phyloP scores from a whole-genome alignment of 371 early-diverging fungal species.

The Mucor mucedo region DNA sequence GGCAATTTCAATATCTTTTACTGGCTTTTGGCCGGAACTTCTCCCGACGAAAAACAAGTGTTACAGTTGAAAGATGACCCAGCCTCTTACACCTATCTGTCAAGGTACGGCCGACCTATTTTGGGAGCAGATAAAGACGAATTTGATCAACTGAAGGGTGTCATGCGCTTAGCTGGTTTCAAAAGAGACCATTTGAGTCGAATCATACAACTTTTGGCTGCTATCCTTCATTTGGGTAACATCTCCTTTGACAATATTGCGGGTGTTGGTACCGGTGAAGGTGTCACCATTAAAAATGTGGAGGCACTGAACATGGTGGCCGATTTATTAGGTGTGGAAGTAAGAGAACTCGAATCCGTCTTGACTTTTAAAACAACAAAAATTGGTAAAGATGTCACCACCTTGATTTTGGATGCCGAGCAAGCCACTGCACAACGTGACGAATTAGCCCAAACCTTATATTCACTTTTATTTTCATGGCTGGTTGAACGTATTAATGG shows the following conservation, averaged over 20 bases:
- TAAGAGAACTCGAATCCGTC: slow-evolving; percentile 59
- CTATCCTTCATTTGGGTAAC: slow-evolving; percentile 77
- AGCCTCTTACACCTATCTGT: slow-evolving; percentile 13
- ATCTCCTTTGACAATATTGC: slow-evolving; percentile 59
- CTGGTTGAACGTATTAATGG: slow-evolving; percentile 29
- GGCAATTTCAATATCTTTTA: slow-evolving; percentile 94
- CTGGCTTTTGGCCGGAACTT: slow-evolving; percentile 65
- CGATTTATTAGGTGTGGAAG: slow-evolving; percentile 73
- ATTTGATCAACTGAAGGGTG: slow-evolving; percentile 73
- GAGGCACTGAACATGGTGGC: slow-evolving; percentile 69
- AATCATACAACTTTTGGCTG: slow-evolving; percentile 68
- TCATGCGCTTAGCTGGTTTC: slow-evolving; percentile 83
- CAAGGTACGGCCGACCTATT: slow-evolving; percentile 35
- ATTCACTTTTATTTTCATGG: slow-evolving; percentile 34
- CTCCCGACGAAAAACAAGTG: slow-evolving; percentile 38
- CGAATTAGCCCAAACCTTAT: slow-evolving; percentile 24
- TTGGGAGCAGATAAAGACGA: slow-evolving; percentile 35
- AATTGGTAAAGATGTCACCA: slow-evolving; percentile 54
- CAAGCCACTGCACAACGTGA: slow-evolving; percentile 48
- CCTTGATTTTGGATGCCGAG: slow-evolving; percentile 53
- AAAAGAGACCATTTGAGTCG: slow-evolving; percentile 75
- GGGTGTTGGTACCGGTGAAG: slow-evolving; percentile 45
- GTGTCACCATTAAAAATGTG: slow-evolving; percentile 56
- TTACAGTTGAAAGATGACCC: slow-evolving; percentile 19
- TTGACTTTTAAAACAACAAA: slow-evolving; percentile 26